phyloP scores from a whole-genome alignment of 352 stramenopile genomes.

The Thalassiosira livingstoniorum region DNA sequence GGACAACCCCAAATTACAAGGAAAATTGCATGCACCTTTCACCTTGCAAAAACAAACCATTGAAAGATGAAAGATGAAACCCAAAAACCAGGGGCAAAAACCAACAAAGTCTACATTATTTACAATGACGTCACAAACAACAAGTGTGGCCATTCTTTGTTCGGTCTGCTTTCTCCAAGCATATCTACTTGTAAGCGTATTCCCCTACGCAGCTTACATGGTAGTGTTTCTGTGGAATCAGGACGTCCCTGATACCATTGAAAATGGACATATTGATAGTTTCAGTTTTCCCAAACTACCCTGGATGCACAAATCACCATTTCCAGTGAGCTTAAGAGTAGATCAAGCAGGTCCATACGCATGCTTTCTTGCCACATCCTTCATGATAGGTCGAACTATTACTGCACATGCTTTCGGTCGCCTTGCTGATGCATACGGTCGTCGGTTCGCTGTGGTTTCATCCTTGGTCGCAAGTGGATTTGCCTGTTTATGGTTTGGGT shows the following conservation, averaged over 20 bases:
- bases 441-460: constrained; percentile 21
- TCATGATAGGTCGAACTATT: constrained; percentile 50
- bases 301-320: constrained; percentile 22
- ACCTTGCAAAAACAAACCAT: not conserved
- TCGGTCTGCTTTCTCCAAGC: constrained; percentile 57
- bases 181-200: constrained; percentile 66
- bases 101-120: too few relatives aligned
- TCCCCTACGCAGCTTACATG: constrained; percentile 74
- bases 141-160: constrained; percentile 50
- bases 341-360: constrained; percentile 49
- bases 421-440: constrained; percentile 45
- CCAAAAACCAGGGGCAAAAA: not conserved
- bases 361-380: constrained; percentile 34
- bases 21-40: not conserved
- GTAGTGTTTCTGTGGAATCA: constrained; percentile 45
- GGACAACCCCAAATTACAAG: not conserved
- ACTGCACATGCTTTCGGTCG: constrained; percentile 38
- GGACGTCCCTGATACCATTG: constrained; percentile 2
- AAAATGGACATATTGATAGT: constrained; percentile 1
- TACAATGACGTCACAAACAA: too few relatives aligned
- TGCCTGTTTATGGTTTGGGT: constrained; percentile 45
- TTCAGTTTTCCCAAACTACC: constrained; percentile 1
- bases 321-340: too few relatives aligned
- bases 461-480: constrained; percentile 39
- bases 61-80: not conserved